Base-by-base conservation (phyloP, 768 basidiomycete genomes). In the Pleurotus giganteus region DNA sequence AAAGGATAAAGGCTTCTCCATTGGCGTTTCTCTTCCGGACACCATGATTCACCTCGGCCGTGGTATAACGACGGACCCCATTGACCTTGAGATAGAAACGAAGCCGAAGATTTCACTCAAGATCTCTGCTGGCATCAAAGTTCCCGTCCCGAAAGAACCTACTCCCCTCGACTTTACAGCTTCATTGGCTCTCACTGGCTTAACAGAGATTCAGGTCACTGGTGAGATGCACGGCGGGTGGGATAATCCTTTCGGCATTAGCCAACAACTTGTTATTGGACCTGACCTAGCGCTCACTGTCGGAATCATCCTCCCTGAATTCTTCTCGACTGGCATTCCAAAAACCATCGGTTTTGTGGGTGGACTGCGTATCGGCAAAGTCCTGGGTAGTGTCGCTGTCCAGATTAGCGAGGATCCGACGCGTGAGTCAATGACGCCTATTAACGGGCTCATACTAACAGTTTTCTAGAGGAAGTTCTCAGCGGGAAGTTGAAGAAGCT, bases 211-310 rank as follows among this genome's bases (percentile, higher is more conserved):
- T 11, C 12, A 13, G 11, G 54, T 43, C 11, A 55, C 54, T 7
- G 54, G 54, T 9, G 19, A 55, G 29, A 23, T 55, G 26, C 49
- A 49, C 4, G 54, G 54, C n/a, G 51, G 45, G 24, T 55, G 54
- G 54, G 49, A 23, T 19, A 49, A 55, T 55, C 54, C 54, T 21
- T 55, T 55, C 36, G 54, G 54, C 49, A 27, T 55, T 24, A 55
- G 54, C 41, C 21, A 50, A 11, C 4, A 43, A 12, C 11, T 55
- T 4, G n/a, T 19, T 6, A 51, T 55, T 19, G 54, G 54, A 21
- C 54, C 54, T n/a, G 50, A 51, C 12, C 26, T 55, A 24, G 54
- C 54, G 21, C 26, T 55, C 17, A 26, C 47, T 11, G 21, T 55
- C 15, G 54, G 41, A n/a, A 36, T 55, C 6, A 19, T 55, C 8